Evolutionary conservation across 148 eudicot genomes (phyloP).

Genomic region (Euryodendron excelsum): DNA sequence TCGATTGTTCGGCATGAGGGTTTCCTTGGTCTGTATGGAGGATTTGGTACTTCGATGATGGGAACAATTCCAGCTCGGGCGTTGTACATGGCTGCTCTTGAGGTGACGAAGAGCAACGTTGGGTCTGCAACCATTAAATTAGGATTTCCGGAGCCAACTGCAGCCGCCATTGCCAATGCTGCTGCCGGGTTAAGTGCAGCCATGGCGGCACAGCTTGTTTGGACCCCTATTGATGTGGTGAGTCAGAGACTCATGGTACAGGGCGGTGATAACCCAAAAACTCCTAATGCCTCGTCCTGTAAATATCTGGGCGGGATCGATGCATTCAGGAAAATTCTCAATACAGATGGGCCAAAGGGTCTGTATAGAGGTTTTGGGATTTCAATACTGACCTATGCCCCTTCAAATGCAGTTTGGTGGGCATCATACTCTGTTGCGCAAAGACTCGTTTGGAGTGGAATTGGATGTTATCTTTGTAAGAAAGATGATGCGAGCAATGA

Average conservation of each 20-base stretch:
- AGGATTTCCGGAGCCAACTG: conserved; percentile 56
- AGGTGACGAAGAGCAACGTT: conserved; percentile 70
- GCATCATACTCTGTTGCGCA: conserved; percentile 60
- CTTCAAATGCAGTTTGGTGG: conserved; percentile 75
- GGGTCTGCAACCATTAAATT: conserved; percentile 47
- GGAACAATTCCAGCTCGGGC: conserved; percentile 88
- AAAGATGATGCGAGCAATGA: conserved; percentile 19
- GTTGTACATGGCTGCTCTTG: conserved; percentile 74
- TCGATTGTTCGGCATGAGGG: conserved; percentile 52
- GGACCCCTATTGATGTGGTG: conserved; percentile 89
- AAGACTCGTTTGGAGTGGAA: conserved; percentile 54
- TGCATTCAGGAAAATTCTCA: conserved; percentile 62
- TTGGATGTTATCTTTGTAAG: conserved; percentile 37
- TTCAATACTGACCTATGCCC: conserved; percentile 61
- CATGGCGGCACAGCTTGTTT: conserved; percentile 77
- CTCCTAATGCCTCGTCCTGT: conserved; percentile 14
- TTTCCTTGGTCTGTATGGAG: conserved; percentile 55
- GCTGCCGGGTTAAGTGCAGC: conserved; percentile 76
- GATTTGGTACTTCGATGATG: conserved; percentile 74
- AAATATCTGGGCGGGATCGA: conserved; percentile 59
- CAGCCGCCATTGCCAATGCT: conserved; percentile 65
- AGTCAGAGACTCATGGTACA: conserved; percentile 88
- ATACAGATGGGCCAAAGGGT: conserved; percentile 53
- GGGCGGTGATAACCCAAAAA: conserved; percentile 19
- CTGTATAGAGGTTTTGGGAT: conserved; percentile 75